A percentile compares a stretch with the other conserved stretches of the same genome.
phyloP scores from a whole-genome alignment of 495 filamentous ascomycete genomes.

The Wilcoxina mikolae region DNA sequence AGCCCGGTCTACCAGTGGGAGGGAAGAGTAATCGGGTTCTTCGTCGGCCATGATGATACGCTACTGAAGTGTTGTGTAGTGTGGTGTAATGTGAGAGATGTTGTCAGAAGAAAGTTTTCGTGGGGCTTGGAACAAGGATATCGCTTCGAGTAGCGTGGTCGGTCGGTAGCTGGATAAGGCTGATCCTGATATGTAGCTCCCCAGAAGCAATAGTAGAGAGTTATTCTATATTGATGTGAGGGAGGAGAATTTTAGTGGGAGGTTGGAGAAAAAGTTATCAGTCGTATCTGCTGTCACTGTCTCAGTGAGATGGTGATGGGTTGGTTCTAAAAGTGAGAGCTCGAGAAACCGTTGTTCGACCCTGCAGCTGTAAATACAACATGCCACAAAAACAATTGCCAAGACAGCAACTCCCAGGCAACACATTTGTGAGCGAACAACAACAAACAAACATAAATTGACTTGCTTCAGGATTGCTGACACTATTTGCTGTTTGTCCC shows the following conservation, averaged over 20 bases:
- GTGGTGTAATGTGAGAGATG: not conserved
- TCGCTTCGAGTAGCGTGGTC: not conserved
- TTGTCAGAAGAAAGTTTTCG: slow-evolving; percentile 5
- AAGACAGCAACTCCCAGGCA: too few relatives aligned
- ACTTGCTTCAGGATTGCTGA: too few relatives aligned
- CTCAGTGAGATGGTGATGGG: not conserved
- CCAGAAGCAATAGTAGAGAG: too few relatives aligned
- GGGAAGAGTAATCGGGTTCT: slow-evolving; percentile 27
- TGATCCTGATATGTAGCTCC: not conserved
- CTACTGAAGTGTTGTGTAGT: not conserved
- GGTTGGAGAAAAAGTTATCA: not conserved
- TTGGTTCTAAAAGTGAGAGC: too few relatives aligned
- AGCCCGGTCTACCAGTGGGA: slow-evolving; percentile 25
- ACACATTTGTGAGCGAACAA: too few relatives aligned
- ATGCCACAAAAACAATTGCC: too few relatives aligned
- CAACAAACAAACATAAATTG: too few relatives aligned
- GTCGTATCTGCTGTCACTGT: not conserved
- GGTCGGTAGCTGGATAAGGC: slow-evolving; percentile 4
- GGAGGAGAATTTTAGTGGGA: not conserved
- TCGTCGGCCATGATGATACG: slow-evolving; percentile 28
- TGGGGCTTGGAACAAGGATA: not conserved
- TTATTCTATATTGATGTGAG: too few relatives aligned
- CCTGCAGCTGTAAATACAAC: not conserved
- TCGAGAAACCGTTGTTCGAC: not conserved
- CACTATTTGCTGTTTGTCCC: too few relatives aligned